Base-by-base conservation (phyloP, 352 stramenopile genomes). In the Globisporangium emineosum region DNA sequence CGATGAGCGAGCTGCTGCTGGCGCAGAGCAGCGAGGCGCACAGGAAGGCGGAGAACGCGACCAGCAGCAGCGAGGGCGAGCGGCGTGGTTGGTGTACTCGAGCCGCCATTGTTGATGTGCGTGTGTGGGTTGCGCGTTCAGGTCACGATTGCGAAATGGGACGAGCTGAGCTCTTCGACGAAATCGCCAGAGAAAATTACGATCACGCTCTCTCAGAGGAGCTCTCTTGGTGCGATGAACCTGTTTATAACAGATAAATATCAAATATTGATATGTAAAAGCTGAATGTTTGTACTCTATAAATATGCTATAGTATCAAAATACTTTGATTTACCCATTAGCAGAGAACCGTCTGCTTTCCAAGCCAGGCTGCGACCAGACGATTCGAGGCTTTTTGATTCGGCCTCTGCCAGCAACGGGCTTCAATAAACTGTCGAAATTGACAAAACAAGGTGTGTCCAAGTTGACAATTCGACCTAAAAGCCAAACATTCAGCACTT, bases 11-110 rank as follows among this genome's bases (percentile, higher is more conserved):
- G 54, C 27, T 62, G 49, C 59, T 50, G 58, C 62, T 40, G 68
- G 25, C 10, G 43, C 42, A 17, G 52, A 75, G 40, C 53, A 79
- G 57, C 47, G 69, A 19, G 42, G 66, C 35, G 29, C 51, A 29
- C 17, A 57, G 51, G 17, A 57, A 32, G 17, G 21, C 17, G 19
- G 45, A 37, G 19, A 47, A 13, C 23, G 35, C 23, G 29, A 57
- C 17, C 51, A 57, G 1, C 19, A 32, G 51, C 27, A 27, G 27
- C 19, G 29, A 7, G 29, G 5, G 17, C 3, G 50, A 10, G 19
- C 50, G 50, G 15, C n/a, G 29, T 30, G 29, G 45, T 45, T 12
- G 52, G n/a, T 52, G 45, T 15, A n/a, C 3, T 45, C 17, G 6
- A 23, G 12, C n/a, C n/a, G 30, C 52, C 52, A 58, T 58, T 58